Evolutionary conservation across 306 rosid genomes (phyloP), one percentile per base, ranked within the genome.

Genomic region (Gastrolobium villosum): DNA sequence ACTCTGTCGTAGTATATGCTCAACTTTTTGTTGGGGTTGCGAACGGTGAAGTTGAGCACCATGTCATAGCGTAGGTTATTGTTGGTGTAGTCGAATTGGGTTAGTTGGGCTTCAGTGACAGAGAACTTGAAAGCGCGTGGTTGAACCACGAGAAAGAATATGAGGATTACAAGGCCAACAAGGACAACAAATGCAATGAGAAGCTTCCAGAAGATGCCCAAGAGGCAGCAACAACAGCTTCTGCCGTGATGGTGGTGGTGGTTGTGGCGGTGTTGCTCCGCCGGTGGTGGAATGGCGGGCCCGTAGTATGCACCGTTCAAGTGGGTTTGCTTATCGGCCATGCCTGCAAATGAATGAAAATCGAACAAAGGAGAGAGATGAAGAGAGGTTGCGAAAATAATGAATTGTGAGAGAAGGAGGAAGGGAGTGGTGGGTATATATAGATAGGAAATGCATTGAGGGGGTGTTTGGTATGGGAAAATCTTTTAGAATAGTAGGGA

Each of bases 61-160:
- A 79, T 59, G 75, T 79, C 60, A 46, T 40, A 81, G 13, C 4
- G 40, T 57, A 68, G 67, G 49, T 79, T 87, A 34, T 10, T 65
- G 82, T 65, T 81, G 77, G 43, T 53, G 80, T 73, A 76, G 54
- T 84, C 84, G 71, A 88, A 88, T 30, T 83, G 81, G 10, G 87
- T 83, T 32, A 90, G 87, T 2, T 69, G 7, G 67, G 91, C 90
- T 2, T 88, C 81, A 3, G 80, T 79, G 39, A 87, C 90, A 62
- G 83, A 79, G 34, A 85, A 88, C 39, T 81, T 83, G 82, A 90
- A 52, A n/a, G 30, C 13, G 40, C 75, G 85, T 4, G 93, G 95
- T 1, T 76, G 88, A 36, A 87, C 70, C 20, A 88, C 36, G 55
- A 90, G 89, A 87, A 87, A 90, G 79, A 90, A 79, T 83, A 87